Evolutionary conservation across 1,284 basidiomycete species (phyloP), one percentile per base, ranked within the genome.

Genomic region (Puccinia coronata): DNA sequence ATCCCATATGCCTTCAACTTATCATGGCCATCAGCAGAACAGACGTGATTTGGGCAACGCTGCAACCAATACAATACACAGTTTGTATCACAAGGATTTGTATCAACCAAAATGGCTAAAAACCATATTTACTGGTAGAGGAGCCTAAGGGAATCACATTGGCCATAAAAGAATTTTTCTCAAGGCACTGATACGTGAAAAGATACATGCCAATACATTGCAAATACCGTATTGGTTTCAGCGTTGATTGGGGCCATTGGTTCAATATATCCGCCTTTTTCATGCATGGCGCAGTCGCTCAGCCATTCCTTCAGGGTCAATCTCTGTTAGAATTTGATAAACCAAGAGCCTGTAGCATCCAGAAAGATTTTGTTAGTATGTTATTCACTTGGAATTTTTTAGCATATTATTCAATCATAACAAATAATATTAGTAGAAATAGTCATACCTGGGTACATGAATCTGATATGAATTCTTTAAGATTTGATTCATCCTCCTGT

Each of bases 11-110:
- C 1, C 41, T 71, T 71, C 34, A 71, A 43, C n/a, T n/a, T 70
- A 25, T 70, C 67, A 70, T 70, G 67, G 14, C 67, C 67, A 39
- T 70, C 67, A 70, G 16, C 11, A 71, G 51, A 20, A 25, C 72
- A 74, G 72, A 57, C 53, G 28, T 74, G 39, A 71, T 49, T 71
- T 57, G 72, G 49, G n/a, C n/a, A n/a, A n/a, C n/a, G n/a, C n/a
- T n/a, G n/a, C n/a, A n/a, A n/a, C n/a, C n/a, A n/a, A n/a, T n/a
- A n/a, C n/a, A n/a, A n/a, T n/a, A n/a, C n/a, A n/a, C n/a, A n/a
- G n/a, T n/a, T n/a, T n/a, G n/a, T n/a, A n/a, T n/a, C n/a, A n/a
- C n/a, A n/a, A n/a, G n/a, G n/a, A n/a, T n/a, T n/a, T n/a, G n/a
- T n/a, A n/a, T n/a, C n/a, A n/a, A n/a, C n/a, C n/a, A n/a, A n/a